These are phyloP conservation scores for Scytalidium lignicola DNA, from an alignment of 2,329 filamentous ascomycete genomes.

Conservation along the genomic window DNA sequence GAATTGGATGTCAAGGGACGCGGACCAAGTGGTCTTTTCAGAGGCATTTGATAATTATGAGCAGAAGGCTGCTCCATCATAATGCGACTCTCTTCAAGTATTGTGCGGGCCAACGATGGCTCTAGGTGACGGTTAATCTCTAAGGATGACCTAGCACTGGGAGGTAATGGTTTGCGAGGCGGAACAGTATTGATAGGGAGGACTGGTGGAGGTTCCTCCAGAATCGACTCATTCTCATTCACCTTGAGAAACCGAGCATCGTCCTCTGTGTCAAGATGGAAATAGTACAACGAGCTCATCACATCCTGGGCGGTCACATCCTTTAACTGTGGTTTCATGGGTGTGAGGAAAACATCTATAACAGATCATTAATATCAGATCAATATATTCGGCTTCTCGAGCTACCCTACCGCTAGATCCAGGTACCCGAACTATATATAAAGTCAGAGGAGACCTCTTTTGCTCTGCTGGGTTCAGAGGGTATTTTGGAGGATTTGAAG, in stretches of 20 bases:
- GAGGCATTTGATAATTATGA: conserved; percentile 2
- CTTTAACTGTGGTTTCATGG: conserved; percentile 81
- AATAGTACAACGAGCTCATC: conserved; percentile 81
- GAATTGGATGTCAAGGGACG: conserved; percentile 11
- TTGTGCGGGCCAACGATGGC: neutral
- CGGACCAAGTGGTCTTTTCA: conserved; percentile 14
- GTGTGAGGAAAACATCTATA: conserved; percentile 84
- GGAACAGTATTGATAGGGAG: conserved; percentile 11
- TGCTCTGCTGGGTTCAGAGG: conserved; percentile 69
- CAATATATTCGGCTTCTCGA: conserved; percentile 8
- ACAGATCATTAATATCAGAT: conserved; percentile 7
- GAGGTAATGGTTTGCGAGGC: conserved; percentile 25
- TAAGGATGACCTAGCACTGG: conserved; percentile 20
- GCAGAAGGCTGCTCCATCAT: conserved; percentile 5
- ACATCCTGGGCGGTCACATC: conserved; percentile 87
- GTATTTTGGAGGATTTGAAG: conserved; percentile 81
- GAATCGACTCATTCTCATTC: conserved; percentile 15
- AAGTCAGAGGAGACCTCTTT: conserved; percentile 64
- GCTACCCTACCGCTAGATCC: conserved; percentile 69
- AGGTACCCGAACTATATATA: conserved; percentile 92
- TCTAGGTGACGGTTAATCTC: conserved; percentile 6
- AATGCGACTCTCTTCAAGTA: neutral
- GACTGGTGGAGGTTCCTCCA: conserved; percentile 6
- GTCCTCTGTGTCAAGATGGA: conserved; percentile 68
- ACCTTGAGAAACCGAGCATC: conserved; percentile 39